A percentile compares a stretch with the other conserved stretches of the same genome.
Evolutionary conservation across 768 basidiomycete genomes (phyloP).

Genomic region (Rhodotorula diobovata): DNA sequence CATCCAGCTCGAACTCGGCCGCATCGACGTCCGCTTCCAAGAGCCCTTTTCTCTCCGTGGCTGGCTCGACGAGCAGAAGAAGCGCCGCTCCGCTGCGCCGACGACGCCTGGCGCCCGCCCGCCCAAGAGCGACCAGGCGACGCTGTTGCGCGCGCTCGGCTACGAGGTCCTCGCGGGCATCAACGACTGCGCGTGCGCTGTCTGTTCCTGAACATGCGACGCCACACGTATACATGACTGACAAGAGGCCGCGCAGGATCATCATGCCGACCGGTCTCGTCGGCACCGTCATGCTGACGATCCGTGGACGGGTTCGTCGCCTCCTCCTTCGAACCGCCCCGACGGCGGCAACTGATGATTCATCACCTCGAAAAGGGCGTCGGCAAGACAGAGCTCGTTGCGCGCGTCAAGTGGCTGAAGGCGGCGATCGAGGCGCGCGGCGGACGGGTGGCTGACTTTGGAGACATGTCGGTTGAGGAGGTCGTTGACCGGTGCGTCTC

Average conservation of each 20-base stretch:
- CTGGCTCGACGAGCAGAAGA: conserved; percentile 35
- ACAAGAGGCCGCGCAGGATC: conserved; percentile 5
- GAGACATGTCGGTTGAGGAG: conserved; percentile 27
- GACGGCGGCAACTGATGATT: too few relatives aligned
- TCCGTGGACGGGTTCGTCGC: conserved; percentile 34
- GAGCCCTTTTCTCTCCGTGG: conserved; percentile 39
- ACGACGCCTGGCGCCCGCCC: neutral
- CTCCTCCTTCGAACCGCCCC: too few relatives aligned
- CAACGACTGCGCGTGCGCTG: conserved; percentile 28
- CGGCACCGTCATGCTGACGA: conserved; percentile 40
- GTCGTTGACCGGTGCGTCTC: conserved; percentile 38
- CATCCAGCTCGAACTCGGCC: conserved; percentile 40
- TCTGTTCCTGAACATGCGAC: rapidly evolving
- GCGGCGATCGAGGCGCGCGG: conserved; percentile 36
- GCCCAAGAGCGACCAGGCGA: conserved; percentile 32
- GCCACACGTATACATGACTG: too few relatives aligned
- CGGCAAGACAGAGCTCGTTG: conserved; percentile 38
- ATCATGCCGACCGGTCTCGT: conserved; percentile 42
- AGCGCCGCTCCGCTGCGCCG: conserved; percentile 7
- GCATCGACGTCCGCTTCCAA: conserved; percentile 43
- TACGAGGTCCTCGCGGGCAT: conserved; percentile 40
- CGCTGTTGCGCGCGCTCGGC: conserved; percentile 34
- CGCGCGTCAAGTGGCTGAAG: conserved; percentile 40
- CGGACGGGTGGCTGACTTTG: conserved; percentile 40
- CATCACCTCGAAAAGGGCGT: conserved; percentile 29